Conservation (phyloP, 176 grass and related monocot species). For the Leersia perrieri region DNA sequence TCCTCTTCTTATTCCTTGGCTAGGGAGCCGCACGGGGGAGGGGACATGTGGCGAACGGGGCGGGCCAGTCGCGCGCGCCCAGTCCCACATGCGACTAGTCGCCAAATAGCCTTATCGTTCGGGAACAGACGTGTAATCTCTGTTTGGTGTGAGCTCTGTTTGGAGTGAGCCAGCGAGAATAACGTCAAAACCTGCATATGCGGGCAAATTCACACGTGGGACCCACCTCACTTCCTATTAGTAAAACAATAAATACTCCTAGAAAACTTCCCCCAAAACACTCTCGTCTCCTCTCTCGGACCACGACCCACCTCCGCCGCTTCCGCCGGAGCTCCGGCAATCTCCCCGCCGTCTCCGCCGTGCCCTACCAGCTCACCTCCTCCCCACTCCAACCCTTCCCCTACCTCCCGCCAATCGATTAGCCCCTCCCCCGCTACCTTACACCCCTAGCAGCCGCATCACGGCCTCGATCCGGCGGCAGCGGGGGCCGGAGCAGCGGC, state of each 20-base stretch:
- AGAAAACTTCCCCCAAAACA: not conserved
- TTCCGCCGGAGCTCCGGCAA: not conserved
- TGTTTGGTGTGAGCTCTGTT: too few relatives aligned
- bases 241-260: not conserved
- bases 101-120: too few relatives aligned
- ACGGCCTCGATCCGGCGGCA: not conserved
- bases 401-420: not conserved
- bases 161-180: too few relatives aligned
- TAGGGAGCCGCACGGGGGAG: too few relatives aligned
- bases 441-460: not conserved
- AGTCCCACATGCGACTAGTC: too few relatives aligned
- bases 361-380: not conserved
- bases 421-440: not conserved
- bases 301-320: not conserved
- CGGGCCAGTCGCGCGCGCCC: too few relatives aligned
- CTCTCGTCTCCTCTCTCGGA: not conserved
- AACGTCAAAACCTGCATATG: too few relatives aligned
- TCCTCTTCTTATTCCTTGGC: too few relatives aligned
- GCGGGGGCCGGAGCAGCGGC: too few relatives aligned
- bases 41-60: too few relatives aligned
- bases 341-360: not conserved
- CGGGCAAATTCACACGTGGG: too few relatives aligned
- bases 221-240: not conserved
- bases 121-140: too few relatives aligned
- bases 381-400: not conserved